phyloP scores from a whole-genome alignment of 164 flowering plant species.

The Magnolia kwangsiensis region DNA sequence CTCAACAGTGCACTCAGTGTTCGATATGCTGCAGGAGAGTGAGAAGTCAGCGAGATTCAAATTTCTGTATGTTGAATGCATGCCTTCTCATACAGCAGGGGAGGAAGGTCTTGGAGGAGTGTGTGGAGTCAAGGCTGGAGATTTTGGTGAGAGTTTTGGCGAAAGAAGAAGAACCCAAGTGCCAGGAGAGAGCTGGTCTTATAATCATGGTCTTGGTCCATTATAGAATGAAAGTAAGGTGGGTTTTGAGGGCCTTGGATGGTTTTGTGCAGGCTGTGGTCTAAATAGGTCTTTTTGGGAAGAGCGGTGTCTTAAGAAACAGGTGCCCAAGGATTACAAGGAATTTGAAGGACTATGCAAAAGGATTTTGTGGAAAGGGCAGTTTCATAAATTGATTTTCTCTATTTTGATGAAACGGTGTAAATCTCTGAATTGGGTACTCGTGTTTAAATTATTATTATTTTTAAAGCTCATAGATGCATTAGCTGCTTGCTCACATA shows the following conservation, averaged over 20 bases:
- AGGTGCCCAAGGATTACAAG: too few relatives aligned
- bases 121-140: too few relatives aligned
- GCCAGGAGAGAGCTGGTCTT: too few relatives aligned
- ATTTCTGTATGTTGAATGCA: neutral
- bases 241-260: neutral
- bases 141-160: too few relatives aligned
- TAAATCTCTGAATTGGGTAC: neutral
- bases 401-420: neutral
- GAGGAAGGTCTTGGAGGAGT: too few relatives aligned
- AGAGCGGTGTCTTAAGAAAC: too few relatives aligned
- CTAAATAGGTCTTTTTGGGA: too few relatives aligned
- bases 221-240: neutral
- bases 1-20: neutral
- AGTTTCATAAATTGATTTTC: neutral
- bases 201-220: neutral
- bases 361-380: neutral
- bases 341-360: neutral
- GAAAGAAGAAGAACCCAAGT: too few relatives aligned
- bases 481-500: too few relatives aligned
- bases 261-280: neutral
- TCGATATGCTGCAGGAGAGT: neutral
- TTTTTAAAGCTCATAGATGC: too few relatives aligned
- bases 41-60: neutral
- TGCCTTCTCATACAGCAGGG: too few relatives aligned
- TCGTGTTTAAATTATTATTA: neutral